Evolutionary conservation across 1,139 yeast species (phyloP), one percentile per base, ranked within the genome.

Genomic region (Lodderomyces oxycetoniae): DNA sequence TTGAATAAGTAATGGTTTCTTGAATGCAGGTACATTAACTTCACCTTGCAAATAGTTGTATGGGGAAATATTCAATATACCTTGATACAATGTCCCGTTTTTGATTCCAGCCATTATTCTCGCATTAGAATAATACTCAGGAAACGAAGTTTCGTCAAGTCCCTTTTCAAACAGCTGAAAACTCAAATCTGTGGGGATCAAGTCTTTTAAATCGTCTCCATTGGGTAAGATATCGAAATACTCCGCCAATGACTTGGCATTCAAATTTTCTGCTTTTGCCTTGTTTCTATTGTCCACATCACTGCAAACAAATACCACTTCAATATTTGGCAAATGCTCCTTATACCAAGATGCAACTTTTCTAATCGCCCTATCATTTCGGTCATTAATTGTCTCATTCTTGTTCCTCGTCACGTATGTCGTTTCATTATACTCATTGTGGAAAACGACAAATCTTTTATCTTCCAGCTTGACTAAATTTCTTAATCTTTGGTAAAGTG

Each of bases 301-400:
- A 49, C 89, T 84, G 22, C 96, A 78, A 15, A 93, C 66, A 36
- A 91, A 67, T 0, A 89, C 65, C 4, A 83, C 61, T 20, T 65
- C 64, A 26, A 85, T 71, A 3, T 51, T 44, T 27, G 62, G 57
- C 33, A 93, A 60, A 61, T 93, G 99, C 11, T 59, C 48, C 17
- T 71, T 57, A 55, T 78, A 91, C 87, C 91, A 93, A 29, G 68
- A 54, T 17, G 83, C 79, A 10, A 84, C 77, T 40, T 68, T 71
- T 55, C 97, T 73, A 35, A 93, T 88, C 12, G 96, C 89, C 46
- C 96, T 67, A 58, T 91, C 97, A 51, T 91, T 91, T 53, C 93
- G 73, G 56, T 91, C 97, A 53, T 91, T 89, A 43, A 88, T 83
- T 10, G 80, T 53, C 56, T 91, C 98, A 33, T 75, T 74, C 34